Evolutionary conservation across 2,329 filamentous ascomycete species (phyloP).

Genomic region (Penicillium janthinellum): DNA sequence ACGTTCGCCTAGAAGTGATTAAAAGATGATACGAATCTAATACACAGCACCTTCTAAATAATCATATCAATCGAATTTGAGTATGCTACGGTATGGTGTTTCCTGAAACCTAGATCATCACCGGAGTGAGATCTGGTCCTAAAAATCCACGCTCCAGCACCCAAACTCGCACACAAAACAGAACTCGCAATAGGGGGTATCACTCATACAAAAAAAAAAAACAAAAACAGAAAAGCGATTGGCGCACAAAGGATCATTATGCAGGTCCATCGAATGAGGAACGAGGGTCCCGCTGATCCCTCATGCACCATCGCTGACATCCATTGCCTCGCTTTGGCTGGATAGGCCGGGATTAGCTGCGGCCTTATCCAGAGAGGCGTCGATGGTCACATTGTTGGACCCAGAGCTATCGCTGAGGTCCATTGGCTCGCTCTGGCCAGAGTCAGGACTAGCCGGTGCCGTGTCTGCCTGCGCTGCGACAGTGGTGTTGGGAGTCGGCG

Average conservation of each 20-base stretch:
- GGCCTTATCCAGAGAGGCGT: neutral
- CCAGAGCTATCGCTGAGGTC: neutral
- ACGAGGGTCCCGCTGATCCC: neutral
- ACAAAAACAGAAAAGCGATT: neutral
- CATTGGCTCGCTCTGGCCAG: neutral
- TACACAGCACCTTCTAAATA: neutral
- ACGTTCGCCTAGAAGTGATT: neutral
- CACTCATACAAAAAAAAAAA: neutral
- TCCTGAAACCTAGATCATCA: neutral
- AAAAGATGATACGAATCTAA: neutral
- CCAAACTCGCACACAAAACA: neutral
- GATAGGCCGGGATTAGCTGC: neutral
- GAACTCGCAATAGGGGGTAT: conserved; percentile 5
- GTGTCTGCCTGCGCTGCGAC: too few species aligned
- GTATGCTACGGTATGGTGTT: neutral
- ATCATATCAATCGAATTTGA: neutral
- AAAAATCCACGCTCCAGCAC: neutral
- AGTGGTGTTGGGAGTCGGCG: neutral
- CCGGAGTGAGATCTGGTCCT: neutral
- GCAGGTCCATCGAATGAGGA: neutral
- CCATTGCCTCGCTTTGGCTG: neutral
- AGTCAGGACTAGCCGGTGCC: neutral
- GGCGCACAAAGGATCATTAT: neutral
- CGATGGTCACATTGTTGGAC: neutral
- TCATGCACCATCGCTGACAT: neutral